phyloP scores from a whole-genome alignment of 495 filamentous ascomycete genomes.

The Zalerion maritima region DNA sequence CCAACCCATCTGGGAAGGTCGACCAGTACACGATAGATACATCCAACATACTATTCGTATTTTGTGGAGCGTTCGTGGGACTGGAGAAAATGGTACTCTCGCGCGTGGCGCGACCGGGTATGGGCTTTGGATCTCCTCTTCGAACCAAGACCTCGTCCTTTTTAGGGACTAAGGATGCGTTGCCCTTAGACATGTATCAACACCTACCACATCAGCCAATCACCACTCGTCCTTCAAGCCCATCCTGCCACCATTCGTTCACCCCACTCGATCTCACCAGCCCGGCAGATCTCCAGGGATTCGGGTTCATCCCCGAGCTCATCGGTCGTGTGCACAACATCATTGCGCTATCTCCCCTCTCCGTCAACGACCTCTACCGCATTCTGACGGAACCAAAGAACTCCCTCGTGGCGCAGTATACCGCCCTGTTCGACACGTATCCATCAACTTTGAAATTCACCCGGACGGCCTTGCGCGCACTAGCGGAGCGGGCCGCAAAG shows the following conservation, averaged over 20 bases:
- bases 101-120: slow-evolving; percentile 71
- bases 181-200: slow-evolving; percentile 26
- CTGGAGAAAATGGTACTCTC: slow-evolving; percentile 80
- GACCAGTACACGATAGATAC: slow-evolving; percentile 87
- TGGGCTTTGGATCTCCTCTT: slow-evolving; percentile 81
- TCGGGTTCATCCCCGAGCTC: slow-evolving; percentile 93
- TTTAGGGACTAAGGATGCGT: slow-evolving; percentile 20
- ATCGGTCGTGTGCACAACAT: slow-evolving; percentile 77
- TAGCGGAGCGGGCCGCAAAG: slow-evolving; percentile 54
- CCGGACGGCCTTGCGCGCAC: slow-evolving; percentile 55
- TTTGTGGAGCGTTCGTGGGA: slow-evolving; percentile 88
- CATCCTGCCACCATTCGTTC: slow-evolving; percentile 23
- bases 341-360: slow-evolving; percentile 67
- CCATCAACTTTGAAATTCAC: slow-evolving; percentile 78
- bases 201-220: slow-evolving; percentile 21
- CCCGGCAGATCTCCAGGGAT: slow-evolving; percentile 73
- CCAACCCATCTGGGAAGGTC: slow-evolving; percentile 41
- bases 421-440: slow-evolving; percentile 66
- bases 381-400: slow-evolving; percentile 90
- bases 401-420: slow-evolving; percentile 72
- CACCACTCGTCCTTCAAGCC: slow-evolving; percentile 18
- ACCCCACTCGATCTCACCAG: slow-evolving; percentile 72
- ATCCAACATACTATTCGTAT: slow-evolving; percentile 92
- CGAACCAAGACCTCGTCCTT: slow-evolving; percentile 26
- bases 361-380: slow-evolving; percentile 61